These are phyloP conservation scores for Debaryomyces udenii DNA, from an alignment of 1,139 yeast genomes.

Conservation along the genomic window DNA sequence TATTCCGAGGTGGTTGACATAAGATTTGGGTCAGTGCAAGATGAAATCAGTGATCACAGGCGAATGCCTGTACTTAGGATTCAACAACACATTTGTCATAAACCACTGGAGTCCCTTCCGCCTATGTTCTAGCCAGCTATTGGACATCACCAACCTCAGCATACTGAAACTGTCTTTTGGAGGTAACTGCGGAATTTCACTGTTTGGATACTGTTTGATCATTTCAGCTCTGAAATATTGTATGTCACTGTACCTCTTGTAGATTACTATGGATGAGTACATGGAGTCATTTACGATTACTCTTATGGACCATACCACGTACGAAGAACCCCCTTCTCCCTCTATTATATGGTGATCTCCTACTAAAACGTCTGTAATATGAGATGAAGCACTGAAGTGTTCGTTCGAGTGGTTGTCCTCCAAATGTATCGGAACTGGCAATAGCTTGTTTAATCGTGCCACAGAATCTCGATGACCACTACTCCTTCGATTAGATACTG, in stretches of 20 bases:
- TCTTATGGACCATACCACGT: constrained; percentile 52
- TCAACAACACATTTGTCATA: constrained; percentile 64
- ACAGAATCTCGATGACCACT: constrained; percentile 21
- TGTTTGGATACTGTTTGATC: constrained; percentile 34
- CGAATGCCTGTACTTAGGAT: constrained; percentile 58
- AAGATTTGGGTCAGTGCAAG: constrained; percentile 17
- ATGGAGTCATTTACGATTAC: constrained; percentile 45
- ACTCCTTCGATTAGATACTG: constrained; percentile 1
- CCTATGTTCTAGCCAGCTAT: constrained; percentile 59
- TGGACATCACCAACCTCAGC: constrained; percentile 49
- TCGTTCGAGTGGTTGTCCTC: constrained; percentile 34
- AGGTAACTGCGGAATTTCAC: constrained; percentile 64
- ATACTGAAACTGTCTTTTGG: constrained; percentile 57
- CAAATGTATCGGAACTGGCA: constrained; percentile 43
- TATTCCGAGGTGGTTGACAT: too few relatives aligned
- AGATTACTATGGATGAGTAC: constrained; percentile 52
- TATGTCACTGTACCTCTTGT: constrained; percentile 70
- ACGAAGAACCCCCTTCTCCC: constrained; percentile 44
- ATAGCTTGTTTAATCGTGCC: constrained; percentile 34
- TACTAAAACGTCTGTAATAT: constrained; percentile 42
- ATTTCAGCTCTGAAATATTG: constrained; percentile 50
- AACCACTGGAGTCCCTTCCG: constrained; percentile 76
- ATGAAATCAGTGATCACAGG: constrained; percentile 56
- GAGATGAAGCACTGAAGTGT: constrained; percentile 21
- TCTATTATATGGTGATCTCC: constrained; percentile 42